Base-by-base conservation (phyloP, 108 stramenopile species). In the Fragilaria crotonensis region DNA sequence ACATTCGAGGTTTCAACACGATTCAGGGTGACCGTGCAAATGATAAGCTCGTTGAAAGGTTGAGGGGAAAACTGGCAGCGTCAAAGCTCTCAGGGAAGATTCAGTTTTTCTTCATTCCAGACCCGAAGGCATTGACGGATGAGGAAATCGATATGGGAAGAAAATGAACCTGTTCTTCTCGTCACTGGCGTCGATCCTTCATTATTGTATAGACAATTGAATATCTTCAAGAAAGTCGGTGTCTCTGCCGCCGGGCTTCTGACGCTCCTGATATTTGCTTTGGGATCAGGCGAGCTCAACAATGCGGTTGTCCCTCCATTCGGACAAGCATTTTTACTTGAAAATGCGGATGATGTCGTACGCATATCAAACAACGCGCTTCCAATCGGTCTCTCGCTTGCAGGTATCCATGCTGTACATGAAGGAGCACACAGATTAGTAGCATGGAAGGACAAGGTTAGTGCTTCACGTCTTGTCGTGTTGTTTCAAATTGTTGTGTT, bases 111-210 rank as follows among this genome's bases (percentile, higher is more conserved):
- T 88, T 81, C 70, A 71, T 88, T 26, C 45, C 66, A 27, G 83
- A 88, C 59, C 86, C 86, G 17, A 72, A 70, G 27, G 79, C 83
- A 33, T 59, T 66, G 2, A 69, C 78, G 7, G 80, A 79, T 30
- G 82, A 88, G 50, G 78, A 82, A 25, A 59, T 82, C 25, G 60
- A 82, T 61, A 53, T 80, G 5, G 81, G 74, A 67, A 18, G 65
- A 66, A 21, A 64, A 77, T 23, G 52, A 29, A 21, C 78, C 80
- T 33, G 48, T 88, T 1, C 48, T 88, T 7, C 22, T 79, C 11
- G 44, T 84, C 1, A 82, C 83, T 0, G 64, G 71, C 21, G 64
- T 62, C 36, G 76, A 88, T 22, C 54, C 70, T 27, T 53, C 76
- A 5, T 68, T 63, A 9, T 45, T 69, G 30, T 82, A 81, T 30